Evolutionary conservation across 73 alveolate genomes (phyloP), one percentile per base, ranked within the genome.

Genomic region (Paraurostyla sp.): DNA sequence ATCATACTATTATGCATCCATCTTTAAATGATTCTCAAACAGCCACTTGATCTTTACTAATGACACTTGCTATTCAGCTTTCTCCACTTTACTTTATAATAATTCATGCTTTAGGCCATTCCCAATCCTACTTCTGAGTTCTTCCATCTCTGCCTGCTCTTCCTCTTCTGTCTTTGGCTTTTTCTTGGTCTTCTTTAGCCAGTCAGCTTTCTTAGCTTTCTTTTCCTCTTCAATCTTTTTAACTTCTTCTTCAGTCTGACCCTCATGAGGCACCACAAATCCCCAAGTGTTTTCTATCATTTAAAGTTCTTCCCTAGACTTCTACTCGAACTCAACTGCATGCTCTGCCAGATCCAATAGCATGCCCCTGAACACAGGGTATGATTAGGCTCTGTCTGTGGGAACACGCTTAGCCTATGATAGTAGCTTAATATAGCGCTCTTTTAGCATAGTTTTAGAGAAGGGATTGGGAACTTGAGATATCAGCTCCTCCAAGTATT

Each of bases 131-230:
- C 33, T 73, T 71, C 68, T 78, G 45, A 92, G 83, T 20, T 95
- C 97, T 25, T 92, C 96, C 16, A 35, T 32, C 42, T 92, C 92
- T 57, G 87, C 83, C 25, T 60, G 71, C 50, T 95, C 98, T 54
- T 92, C 94, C 2, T 95, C 97, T 33, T 95, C 98, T 69, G 95
- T 95, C 95, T 95, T 92, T 56, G 95, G 95, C 90, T 93, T 93
- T 89, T 92, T 95, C 71, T 95, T 95, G 50, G 90, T 84, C 54
- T 92, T 93, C 92, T 95, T 95, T 54, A 80, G 42, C 98, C 98
- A 95, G 49, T 95, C 95, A 22, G 94, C 96, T 71, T 95, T 95
- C 50, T 85, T 75, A 38, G 80, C 85, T 43, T 93, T 92, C 50
- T 69, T 68, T 71, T 95, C 98, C 59, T 95, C 98, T 32, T 65